Percentiles rank a stretch among this genome's conserved stretches.
Conservation (phyloP, 257 asterid species). For the Solanum paucissectum region DNA sequence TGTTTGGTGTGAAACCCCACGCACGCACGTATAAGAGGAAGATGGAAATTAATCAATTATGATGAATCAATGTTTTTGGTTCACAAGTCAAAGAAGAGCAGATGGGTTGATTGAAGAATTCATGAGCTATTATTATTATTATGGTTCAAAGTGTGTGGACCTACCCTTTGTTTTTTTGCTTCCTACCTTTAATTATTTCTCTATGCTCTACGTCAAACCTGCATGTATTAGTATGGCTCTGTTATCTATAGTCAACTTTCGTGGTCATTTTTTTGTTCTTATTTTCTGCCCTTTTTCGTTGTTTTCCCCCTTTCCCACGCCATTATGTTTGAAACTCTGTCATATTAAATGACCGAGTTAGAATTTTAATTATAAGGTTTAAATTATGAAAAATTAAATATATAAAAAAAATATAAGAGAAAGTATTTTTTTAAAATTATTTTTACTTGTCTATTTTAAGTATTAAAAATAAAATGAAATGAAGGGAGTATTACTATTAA, state of each 20-base stretch:
- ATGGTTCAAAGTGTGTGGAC: neutral
- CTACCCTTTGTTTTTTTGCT: neutral
- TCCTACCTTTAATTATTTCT: neutral
- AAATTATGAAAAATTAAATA: too few relatives aligned
- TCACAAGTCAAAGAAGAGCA: constrained; percentile 3
- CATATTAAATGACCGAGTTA: neutral
- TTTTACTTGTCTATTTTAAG: neutral
- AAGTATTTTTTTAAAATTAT: too few relatives aligned
- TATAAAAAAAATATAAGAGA: too few relatives aligned
- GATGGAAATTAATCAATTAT: neutral
- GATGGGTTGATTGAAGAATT: neutral
- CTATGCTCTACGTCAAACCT: constrained; percentile 1
- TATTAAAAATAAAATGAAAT: too few relatives aligned
- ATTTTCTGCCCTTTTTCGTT: neutral
- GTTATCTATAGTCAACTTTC: neutral
- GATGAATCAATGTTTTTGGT: neutral
- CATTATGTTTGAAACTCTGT: neutral
- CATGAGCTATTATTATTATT: neutral
- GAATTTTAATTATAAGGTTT: too few relatives aligned
- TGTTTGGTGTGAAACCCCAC: constrained; percentile 5
- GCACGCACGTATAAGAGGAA: neutral
- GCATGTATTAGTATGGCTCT: neutral
- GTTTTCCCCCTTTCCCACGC: neutral
- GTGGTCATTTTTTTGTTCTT: neutral
- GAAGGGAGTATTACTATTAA: neutral